These are phyloP conservation scores for Vitis riparia DNA, from an alignment of 164 flowering plant species.

Conservation along the genomic window DNA sequence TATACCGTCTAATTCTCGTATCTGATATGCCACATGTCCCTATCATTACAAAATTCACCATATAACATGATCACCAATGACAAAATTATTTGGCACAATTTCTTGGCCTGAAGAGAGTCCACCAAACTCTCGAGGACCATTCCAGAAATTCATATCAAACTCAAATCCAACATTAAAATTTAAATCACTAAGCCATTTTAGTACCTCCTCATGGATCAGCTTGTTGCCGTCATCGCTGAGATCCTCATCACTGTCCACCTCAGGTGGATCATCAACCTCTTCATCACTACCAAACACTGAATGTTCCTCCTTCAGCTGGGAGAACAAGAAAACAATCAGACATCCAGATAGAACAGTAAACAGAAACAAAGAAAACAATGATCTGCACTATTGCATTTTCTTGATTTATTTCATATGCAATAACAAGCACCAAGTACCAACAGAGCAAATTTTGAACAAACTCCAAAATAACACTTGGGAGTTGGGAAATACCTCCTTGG, in stretches of 20 bases:
- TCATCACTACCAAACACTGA: slow-evolving; percentile 91
- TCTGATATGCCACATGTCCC: too few species aligned
- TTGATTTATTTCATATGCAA: too few species aligned
- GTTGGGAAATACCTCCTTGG: slow-evolving; percentile 63
- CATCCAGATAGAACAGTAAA: background rate
- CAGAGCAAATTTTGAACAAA: too few species aligned
- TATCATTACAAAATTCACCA: too few species aligned
- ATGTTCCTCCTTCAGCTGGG: slow-evolving; percentile 75
- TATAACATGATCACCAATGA: too few species aligned
- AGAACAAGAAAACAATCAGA: slow-evolving; percentile 2
- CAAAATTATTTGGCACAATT: too few species aligned
- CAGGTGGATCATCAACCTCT: slow-evolving; percentile 74
- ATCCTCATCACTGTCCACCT: slow-evolving; percentile 80
- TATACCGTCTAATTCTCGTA: too few species aligned
- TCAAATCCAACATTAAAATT: background rate
- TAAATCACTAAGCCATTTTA: background rate
- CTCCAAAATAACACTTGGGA: too few species aligned
- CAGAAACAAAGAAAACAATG: background rate
- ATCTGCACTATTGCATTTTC: background rate
- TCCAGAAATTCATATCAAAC: background rate
- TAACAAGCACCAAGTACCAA: too few species aligned
- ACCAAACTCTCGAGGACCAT: background rate
- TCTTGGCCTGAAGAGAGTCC: background rate
- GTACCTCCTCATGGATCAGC: slow-evolving; percentile 69
- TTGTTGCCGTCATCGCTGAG: slow-evolving; percentile 57